Base-by-base conservation (phyloP, 2,329 filamentous ascomycete genomes). In the Stagonosporopsis chrysanthemi region DNA sequence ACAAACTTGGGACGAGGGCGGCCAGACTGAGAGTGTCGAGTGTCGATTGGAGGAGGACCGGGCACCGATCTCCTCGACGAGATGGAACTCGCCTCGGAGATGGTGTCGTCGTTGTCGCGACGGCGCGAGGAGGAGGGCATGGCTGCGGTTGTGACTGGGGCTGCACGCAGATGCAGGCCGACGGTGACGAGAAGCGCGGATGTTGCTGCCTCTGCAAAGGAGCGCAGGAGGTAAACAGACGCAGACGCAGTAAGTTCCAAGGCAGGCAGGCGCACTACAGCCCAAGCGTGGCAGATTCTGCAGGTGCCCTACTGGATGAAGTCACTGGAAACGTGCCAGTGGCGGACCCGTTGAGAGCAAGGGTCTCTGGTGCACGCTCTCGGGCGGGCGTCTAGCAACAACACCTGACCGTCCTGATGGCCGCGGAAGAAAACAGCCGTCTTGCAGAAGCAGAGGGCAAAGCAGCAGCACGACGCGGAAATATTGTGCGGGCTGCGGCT, bases 1-100 rank as follows among this genome's bases (percentile, higher is more conserved):
- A 77, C 75, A 55, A 73, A 69, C 49, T 77, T 77, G 38, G 70
- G 71, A 36, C 70, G 64, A 7, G 68, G 53, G 22, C 58, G 61
- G 31, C 52, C 58, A n/a, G 64, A 46, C 26, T 57, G 40, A n/a
- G 54, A 57, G 14, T 52, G 19, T 8, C 52, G 31, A 31, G 65
- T 64, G 58, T 69, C 65, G 51, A 67, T 56, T 38, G 44, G 62
- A 12, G 65, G 60, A 22, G 60, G 61, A 26, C 56, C 33, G 15
- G 58, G 53, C 26, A 43, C 42, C 31, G 54, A 57, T 39, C 54
- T 31, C 39, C 54, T 43, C 36, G 54, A 57, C 24, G 54, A 57
- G 49, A 57, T 36, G 56, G 64, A 28, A 58, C 62, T 45, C 58
- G 56, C 31, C 58, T 59, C 55, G 61, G 61, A 47, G 58, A 59